Conservation (phyloP, 805 yeast species). For the Wickerhamomyces bovis region DNA sequence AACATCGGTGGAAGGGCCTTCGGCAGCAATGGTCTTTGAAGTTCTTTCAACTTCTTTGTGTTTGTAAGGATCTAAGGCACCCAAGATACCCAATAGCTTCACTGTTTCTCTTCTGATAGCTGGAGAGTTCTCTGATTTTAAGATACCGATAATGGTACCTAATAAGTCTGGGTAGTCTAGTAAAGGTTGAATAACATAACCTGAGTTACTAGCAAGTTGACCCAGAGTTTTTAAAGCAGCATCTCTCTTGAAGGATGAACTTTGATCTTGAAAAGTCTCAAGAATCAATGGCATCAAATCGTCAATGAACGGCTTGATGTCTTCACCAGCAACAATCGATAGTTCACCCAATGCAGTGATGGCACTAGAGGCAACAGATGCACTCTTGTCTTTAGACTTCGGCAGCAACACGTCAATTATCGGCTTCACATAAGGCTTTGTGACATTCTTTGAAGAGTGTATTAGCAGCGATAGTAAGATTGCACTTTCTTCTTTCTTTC, state of each 20-base stretch:
- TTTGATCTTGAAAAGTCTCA: conserved; percentile 87
- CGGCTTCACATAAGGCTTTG: conserved; percentile 87
- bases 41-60: conserved; percentile 84
- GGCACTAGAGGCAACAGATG: conserved; percentile 83
- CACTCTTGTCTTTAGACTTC: conserved; percentile 61
- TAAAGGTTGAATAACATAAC: conserved; percentile 91
- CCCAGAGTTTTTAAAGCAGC: conserved; percentile 87
- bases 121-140: conserved; percentile 74
- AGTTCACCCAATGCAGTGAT: conserved; percentile 85
- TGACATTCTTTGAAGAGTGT: conserved; percentile 70
- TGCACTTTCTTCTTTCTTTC: conserved; percentile 85
- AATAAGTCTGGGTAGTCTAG: conserved; percentile 86
- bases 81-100: conserved; percentile 82
- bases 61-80: conserved; percentile 95
- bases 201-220: conserved; percentile 83
- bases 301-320: conserved; percentile 62
- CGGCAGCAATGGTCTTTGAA: conserved; percentile 46
- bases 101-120: conserved; percentile 83
- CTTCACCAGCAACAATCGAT: conserved; percentile 83
- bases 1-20: conserved; percentile 86
- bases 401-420: conserved; percentile 81
- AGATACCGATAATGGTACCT: conserved; percentile 72
- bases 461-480: conserved; percentile 67
- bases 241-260: conserved; percentile 80
- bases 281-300: conserved; percentile 82